Evolutionary conservation across 192 early-diverging fungal genomes (phyloP).

Genomic region (Linnemannia elongata): DNA sequence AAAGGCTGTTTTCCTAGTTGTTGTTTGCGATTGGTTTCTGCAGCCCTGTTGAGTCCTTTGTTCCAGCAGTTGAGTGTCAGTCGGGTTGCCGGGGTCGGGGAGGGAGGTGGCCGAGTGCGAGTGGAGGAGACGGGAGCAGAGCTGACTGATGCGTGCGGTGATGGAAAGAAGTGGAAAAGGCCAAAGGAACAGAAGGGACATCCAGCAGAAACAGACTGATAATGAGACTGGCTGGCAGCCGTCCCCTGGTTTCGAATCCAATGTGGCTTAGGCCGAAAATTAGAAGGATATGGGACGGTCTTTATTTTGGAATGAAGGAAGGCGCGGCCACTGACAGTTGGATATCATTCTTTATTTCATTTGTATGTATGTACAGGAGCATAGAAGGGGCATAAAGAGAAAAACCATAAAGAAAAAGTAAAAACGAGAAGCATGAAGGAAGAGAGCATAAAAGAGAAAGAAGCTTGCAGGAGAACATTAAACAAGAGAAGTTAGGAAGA

Average conservation of each 20-base stretch:
- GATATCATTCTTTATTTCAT: background rate
- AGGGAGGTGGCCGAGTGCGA: background rate
- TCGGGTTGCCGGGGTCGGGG: conserved; percentile 4
- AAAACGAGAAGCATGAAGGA: background rate
- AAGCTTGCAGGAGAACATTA: background rate
- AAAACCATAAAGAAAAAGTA: background rate
- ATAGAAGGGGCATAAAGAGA: background rate
- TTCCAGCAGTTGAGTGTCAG: background rate
- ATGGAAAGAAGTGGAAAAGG: background rate
- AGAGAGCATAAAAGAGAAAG: background rate
- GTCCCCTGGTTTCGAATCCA: background rate
- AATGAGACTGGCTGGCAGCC: background rate
- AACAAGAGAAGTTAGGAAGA: background rate
- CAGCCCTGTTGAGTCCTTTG: background rate
- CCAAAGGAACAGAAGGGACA: background rate
- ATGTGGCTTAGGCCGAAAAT: background rate
- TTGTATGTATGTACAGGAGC: background rate
- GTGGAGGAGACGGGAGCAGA: background rate
- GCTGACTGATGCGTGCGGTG: conserved; percentile 7
- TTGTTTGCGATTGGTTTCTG: background rate
- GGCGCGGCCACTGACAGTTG: background rate
- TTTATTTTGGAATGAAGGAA: background rate
- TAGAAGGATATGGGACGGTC: background rate
- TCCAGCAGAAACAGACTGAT: no score
- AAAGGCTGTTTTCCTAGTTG: background rate